These are phyloP conservation scores for Paramecium pentaurelia DNA, from an alignment of 73 alveolate genomes.

Conservation along the genomic window DNA sequence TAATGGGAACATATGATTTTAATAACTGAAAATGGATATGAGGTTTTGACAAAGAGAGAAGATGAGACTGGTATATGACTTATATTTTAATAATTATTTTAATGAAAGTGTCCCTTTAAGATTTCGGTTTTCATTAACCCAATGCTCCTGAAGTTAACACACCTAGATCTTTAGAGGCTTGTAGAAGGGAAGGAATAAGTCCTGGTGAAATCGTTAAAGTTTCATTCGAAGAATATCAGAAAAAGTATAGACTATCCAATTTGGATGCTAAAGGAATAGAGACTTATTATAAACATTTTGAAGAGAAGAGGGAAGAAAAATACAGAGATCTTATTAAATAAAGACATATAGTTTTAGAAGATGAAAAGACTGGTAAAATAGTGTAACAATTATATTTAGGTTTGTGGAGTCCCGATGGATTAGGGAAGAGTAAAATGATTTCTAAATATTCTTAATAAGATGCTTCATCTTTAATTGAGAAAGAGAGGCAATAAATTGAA, in stretches of 20 bases:
- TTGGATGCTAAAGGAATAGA: constrained; percentile 30
- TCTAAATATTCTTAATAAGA: constrained; percentile 20
- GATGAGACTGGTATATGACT: constrained; percentile 67
- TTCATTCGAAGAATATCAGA: neutral
- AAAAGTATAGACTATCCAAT: neutral
- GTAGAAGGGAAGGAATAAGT: constrained; percentile 25
- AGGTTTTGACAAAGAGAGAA: constrained; percentile 89
- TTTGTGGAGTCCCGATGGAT: constrained; percentile 23
- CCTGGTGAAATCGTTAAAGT: constrained; percentile 18
- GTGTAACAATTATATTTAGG: neutral
- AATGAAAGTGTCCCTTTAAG: constrained; percentile 41
- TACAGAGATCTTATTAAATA: constrained; percentile 16
- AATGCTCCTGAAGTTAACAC: constrained; percentile 40
- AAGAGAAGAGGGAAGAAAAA: constrained; percentile 42
- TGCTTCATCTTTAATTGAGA: constrained; percentile 44
- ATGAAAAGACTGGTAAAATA: constrained; percentile 24
- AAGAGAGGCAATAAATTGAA: neutral
- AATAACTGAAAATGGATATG: constrained; percentile 95
- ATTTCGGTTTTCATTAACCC: constrained; percentile 29
- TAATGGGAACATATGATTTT: constrained; percentile 96
- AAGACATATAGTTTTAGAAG: constrained; percentile 41
- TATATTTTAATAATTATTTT: neutral
- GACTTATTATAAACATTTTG: constrained; percentile 17
- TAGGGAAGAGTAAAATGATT: constrained; percentile 20
- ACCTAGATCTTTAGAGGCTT: constrained; percentile 36